Conservation (phyloP, 106 monocot species). For the Acorus calamus region DNA sequence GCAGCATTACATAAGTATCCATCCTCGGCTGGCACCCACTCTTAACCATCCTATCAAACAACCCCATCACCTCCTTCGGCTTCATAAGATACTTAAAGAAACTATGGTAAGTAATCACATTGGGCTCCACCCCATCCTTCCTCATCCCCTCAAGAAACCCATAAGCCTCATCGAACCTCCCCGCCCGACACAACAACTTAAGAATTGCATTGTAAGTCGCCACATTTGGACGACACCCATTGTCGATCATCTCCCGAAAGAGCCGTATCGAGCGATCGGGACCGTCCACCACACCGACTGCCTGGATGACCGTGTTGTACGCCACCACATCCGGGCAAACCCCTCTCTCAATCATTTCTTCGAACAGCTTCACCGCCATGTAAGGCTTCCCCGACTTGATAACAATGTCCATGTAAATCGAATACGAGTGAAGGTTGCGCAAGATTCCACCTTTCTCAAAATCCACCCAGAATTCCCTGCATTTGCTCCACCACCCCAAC, state of each 20-base stretch:
- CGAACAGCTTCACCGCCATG: constrained; percentile 53
- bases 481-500: constrained; percentile 38
- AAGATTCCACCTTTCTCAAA: constrained; percentile 33
- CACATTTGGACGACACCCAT: constrained; percentile 46
- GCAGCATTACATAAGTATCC: constrained; percentile 89
- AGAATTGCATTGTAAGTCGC: constrained; percentile 61
- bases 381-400: constrained; percentile 74
- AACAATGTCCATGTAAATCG: constrained; percentile 70
- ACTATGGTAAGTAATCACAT: constrained; percentile 79
- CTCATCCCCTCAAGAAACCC: constrained; percentile 52
- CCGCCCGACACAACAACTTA: constrained; percentile 57
- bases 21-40: constrained; percentile 60
- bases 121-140: constrained; percentile 39
- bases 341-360: constrained; percentile 45
- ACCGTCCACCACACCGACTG: constrained; percentile 45
- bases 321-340: constrained; percentile 49
- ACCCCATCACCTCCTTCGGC: constrained; percentile 50
- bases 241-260: constrained; percentile 70
- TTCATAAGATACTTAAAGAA: constrained; percentile 52
- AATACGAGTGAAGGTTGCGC: constrained; percentile 74
- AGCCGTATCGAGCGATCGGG: constrained; percentile 43
- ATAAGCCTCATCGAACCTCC: constrained; percentile 59
- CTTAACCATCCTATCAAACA: constrained; percentile 65
- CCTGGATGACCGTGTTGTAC: constrained; percentile 69
- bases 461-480: constrained; percentile 53